Evolutionary conservation across 768 basidiomycete genomes (phyloP).

Genomic region (Tricholoma furcatifolium): DNA sequence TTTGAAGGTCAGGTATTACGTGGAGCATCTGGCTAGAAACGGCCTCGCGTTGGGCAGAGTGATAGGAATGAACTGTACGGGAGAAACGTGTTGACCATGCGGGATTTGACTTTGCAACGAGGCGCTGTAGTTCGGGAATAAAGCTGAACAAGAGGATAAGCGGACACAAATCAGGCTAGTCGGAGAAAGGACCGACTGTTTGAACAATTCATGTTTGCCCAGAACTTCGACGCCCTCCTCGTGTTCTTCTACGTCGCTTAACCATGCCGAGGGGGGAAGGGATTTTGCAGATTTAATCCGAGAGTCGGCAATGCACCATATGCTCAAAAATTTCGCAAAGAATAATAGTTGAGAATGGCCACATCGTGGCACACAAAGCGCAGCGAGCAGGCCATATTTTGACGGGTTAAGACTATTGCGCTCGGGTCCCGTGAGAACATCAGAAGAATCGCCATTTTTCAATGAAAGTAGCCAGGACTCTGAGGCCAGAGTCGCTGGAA

Average conservation of each 20-base stretch:
- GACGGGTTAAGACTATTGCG: constrained; percentile 23
- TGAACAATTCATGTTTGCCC: constrained; percentile 29
- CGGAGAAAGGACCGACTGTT: constrained; percentile 28
- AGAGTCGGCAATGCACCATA: constrained; percentile 35
- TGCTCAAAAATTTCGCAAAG: constrained; percentile 47
- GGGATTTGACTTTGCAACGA: constrained; percentile 29
- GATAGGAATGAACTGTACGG: constrained; percentile 32
- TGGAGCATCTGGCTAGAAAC: constrained; percentile 22
- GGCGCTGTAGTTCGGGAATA: constrained; percentile 33
- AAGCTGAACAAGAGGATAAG: constrained; percentile 29
- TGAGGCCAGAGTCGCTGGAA: constrained; percentile 29
- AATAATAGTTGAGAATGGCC: constrained; percentile 56
- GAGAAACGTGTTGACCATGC: constrained; percentile 44
- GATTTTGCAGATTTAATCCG: constrained; percentile 20
- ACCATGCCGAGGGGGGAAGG: constrained; percentile 19
- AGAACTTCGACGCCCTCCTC: constrained; percentile 14
- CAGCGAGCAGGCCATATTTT: constrained; percentile 50
- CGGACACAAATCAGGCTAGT: constrained; percentile 8
- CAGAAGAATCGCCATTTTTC: constrained; percentile 10
- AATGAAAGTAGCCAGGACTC: constrained; percentile 28
- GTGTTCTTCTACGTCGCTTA: constrained; percentile 6
- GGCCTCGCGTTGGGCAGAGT: constrained; percentile 30
- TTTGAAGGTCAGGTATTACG: constrained; percentile 39
- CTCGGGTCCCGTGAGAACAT: constrained; percentile 26
- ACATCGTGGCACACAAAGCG: constrained; percentile 58